Conservation (phyloP, 2,329 filamentous ascomycete genomes). For the Bipolaris zeicola region DNA sequence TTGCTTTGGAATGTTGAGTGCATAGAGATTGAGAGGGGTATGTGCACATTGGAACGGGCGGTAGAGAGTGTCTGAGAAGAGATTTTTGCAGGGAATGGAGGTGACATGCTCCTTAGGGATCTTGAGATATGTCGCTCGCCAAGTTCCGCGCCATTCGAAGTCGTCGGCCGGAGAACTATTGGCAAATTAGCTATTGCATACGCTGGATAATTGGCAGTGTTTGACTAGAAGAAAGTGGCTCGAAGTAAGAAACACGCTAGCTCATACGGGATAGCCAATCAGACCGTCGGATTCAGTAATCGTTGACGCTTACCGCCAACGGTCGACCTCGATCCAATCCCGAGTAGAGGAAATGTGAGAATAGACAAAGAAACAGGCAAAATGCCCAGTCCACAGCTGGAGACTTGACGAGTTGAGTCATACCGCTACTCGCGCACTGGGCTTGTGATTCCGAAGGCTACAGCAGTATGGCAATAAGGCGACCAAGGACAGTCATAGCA, state of each 20-base stretch:
- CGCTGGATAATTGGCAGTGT: background rate
- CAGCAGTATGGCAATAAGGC: background rate
- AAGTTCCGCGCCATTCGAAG: conserved; percentile 78
- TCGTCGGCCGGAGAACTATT: conserved; percentile 51
- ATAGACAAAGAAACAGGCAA: background rate
- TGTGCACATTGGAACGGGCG: conserved; percentile 89
- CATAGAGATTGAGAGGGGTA: conserved; percentile 69
- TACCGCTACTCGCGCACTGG: background rate
- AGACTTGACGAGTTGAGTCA: background rate
- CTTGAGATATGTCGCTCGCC: conserved; percentile 78
- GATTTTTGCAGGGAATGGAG: conserved; percentile 71
- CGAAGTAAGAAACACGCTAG: background rate
- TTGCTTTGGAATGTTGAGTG: conserved; percentile 69
- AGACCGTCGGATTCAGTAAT: background rate
- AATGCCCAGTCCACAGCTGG: background rate
- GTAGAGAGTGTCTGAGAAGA: conserved; percentile 90
- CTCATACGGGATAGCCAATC: background rate
- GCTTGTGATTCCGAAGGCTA: background rate
- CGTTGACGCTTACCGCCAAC: background rate
- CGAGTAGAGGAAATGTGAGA: background rate
- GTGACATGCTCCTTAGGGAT: conserved; percentile 61
- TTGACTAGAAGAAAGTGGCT: background rate
- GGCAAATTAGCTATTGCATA: conserved; percentile 5
- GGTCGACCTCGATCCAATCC: background rate
- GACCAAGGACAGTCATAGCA: conserved; percentile 9